phyloP scores from a whole-genome alignment of 2,329 filamentous ascomycete species.

The Paecilomyces formosus region DNA sequence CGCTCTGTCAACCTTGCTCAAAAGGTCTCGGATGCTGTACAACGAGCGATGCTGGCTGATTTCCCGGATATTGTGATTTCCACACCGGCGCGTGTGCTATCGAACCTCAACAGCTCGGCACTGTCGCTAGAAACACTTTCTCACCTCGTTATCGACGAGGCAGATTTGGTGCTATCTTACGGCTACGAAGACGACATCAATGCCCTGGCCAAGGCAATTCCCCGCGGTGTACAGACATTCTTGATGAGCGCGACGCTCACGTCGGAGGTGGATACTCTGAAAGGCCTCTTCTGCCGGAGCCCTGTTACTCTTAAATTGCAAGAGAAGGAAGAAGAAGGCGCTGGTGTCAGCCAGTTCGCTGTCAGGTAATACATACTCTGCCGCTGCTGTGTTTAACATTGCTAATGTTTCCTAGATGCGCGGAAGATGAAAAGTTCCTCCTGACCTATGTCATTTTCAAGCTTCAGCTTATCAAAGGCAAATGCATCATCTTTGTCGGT shows the following conservation, averaged over 20 bases:
- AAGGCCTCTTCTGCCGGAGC: slow-evolving; percentile 74
- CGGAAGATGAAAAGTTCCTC: slow-evolving; percentile 96
- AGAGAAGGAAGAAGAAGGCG: slow-evolving; percentile 68
- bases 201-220: slow-evolving; percentile 67
- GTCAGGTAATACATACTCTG: slow-evolving; percentile 51
- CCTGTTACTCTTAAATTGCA: slow-evolving; percentile 76
- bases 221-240: slow-evolving; percentile 80
- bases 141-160: slow-evolving; percentile 85
- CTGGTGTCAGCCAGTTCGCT: slow-evolving; percentile 76
- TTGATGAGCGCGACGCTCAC: slow-evolving; percentile 92
- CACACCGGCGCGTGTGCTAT: slow-evolving; percentile 76
- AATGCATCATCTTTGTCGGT: slow-evolving; percentile 75
- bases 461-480: slow-evolving; percentile 86
- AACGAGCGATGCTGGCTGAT: slow-evolving; percentile 76
- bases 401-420: slow-evolving; percentile 49
- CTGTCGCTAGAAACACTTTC: slow-evolving; percentile 64
- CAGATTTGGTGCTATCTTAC: slow-evolving; percentile 87
- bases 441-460: slow-evolving; percentile 93
- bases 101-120: slow-evolving; percentile 66
- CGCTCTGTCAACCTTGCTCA: slow-evolving; percentile 79
- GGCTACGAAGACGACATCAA: slow-evolving; percentile 88
- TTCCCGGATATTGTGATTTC: slow-evolving; percentile 83
- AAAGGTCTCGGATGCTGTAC: slow-evolving; percentile 82
- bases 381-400: slow-evolving; percentile 1
- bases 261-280: slow-evolving; percentile 76